Conservation (phyloP, 2,329 filamentous ascomycete genomes). For the Xylaria sp. region DNA sequence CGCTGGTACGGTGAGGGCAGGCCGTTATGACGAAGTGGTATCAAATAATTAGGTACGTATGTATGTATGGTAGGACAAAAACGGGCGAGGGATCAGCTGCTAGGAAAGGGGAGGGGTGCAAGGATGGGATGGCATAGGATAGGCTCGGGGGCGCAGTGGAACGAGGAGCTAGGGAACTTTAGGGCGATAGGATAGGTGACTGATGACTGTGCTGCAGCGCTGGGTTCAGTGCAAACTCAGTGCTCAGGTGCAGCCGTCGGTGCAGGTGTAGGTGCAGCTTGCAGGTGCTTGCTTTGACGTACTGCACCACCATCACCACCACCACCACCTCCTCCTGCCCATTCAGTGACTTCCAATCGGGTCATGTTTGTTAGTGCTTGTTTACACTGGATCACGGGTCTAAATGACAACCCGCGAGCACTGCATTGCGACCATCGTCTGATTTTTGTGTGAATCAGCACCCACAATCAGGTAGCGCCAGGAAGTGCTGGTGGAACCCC, state of each 20-base stretch:
- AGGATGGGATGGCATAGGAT: background rate
- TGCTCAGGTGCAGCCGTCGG: background rate
- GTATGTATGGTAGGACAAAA: slow-evolving; percentile 15
- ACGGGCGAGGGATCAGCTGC: slow-evolving; percentile 23
- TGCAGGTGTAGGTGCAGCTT: background rate
- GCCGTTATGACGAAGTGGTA: slow-evolving; percentile 29
- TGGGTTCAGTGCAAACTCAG: background rate
- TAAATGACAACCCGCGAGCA: slow-evolving; percentile 9
- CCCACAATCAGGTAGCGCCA: slow-evolving; percentile 28
- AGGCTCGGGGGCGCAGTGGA: background rate
- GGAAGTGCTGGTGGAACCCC: slow-evolving; percentile 27
- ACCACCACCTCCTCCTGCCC: too few relatives aligned
- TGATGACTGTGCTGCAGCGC: background rate
- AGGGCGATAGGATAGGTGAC: background rate
- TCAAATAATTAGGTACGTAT: slow-evolving; percentile 5
- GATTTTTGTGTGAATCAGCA: slow-evolving; percentile 28
- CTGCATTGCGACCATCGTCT: slow-evolving; percentile 14
- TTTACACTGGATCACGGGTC: slow-evolving; percentile 9
- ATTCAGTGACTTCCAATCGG: slow-evolving; percentile 7
- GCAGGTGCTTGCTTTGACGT: slow-evolving; percentile 6
- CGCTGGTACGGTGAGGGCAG: slow-evolving; percentile 18
- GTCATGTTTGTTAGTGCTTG: slow-evolving; percentile 3
- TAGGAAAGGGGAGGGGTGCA: slow-evolving; percentile 2
- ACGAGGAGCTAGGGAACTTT: background rate
- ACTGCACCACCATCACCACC: background rate